Evolutionary conservation across 2,329 filamentous ascomycete species (phyloP).

Genomic region (Exophiala aquamarina): DNA sequence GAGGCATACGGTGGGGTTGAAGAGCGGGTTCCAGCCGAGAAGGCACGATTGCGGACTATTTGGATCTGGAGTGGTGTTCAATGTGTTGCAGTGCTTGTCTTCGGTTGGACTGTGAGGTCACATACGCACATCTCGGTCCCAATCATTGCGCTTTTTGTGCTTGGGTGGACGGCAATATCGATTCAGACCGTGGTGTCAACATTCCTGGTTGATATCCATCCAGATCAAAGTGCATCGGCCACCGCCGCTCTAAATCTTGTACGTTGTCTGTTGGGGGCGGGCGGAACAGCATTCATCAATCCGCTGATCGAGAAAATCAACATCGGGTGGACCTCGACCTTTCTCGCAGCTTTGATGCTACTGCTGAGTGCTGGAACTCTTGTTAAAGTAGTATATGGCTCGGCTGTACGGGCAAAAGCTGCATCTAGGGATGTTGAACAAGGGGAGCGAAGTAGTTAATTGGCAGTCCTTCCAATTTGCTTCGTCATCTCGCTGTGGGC

Average conservation of each 20-base stretch:
- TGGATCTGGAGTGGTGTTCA: constrained; percentile 48
- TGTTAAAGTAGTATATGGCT: too few relatives aligned
- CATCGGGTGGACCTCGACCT: constrained; percentile 38
- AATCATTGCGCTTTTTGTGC: constrained; percentile 52
- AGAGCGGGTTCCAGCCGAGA: constrained; percentile 49
- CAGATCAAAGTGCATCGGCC: constrained; percentile 49
- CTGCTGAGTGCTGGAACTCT: too few relatives aligned
- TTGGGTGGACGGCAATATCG: constrained; percentile 53
- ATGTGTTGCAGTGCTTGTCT: constrained; percentile 48
- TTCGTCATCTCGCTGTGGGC: too few relatives aligned
- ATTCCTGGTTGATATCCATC: constrained; percentile 55
- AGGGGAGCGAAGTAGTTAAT: too few relatives aligned
- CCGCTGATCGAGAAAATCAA: constrained; percentile 49
- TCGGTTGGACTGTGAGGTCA: constrained; percentile 55
- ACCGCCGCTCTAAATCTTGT: constrained; percentile 55
- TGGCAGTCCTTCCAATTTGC: too few relatives aligned
- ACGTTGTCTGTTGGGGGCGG: constrained; percentile 53
- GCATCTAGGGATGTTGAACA: too few relatives aligned
- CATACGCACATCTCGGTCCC: constrained; percentile 50
- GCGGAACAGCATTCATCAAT: constrained; percentile 50
- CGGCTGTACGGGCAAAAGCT: too few relatives aligned
- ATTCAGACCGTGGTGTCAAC: constrained; percentile 52
- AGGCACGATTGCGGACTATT: constrained; percentile 51
- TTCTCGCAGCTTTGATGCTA: too few relatives aligned
- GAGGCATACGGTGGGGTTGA: constrained; percentile 14